A percentile compares a stretch with the other conserved stretches of the same genome.
These are phyloP conservation scores for Monilinia polystroma DNA, from an alignment of 2,329 filamentous ascomycete genomes.

Conservation along the genomic window DNA sequence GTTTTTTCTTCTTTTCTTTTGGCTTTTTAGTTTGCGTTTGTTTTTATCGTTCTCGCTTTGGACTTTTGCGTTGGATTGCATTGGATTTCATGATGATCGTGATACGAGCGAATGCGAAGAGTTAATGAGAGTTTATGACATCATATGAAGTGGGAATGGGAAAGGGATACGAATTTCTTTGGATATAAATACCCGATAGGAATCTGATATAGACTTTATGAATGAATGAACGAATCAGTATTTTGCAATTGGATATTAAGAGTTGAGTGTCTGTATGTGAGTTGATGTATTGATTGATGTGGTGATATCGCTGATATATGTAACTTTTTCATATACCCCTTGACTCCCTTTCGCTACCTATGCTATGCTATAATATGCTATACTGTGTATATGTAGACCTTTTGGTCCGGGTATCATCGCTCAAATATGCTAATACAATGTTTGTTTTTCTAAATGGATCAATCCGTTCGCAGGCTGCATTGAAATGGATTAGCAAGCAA, in stretches of 20 bases:
- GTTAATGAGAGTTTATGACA: background rate
- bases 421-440: constrained; percentile 26
- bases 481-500: constrained; percentile 23
- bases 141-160: background rate
- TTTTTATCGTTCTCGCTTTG: background rate
- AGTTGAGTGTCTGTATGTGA: background rate
- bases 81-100: background rate
- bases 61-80: background rate
- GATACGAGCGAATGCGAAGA: background rate
- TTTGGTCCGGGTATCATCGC: constrained; percentile 6
- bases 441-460: constrained; percentile 56
- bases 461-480: constrained; percentile 61
- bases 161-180: background rate
- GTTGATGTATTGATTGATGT: background rate
- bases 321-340: background rate
- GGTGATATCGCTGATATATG: background rate
- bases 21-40: background rate
- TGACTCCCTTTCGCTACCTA: background rate
- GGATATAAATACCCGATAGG: background rate
- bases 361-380: background rate
- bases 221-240: background rate
- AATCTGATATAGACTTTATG: background rate
- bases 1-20: background rate
- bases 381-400: background rate
- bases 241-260: background rate